Evolutionary conservation across 495 filamentous ascomycete genomes (phyloP).

Genomic region (Penicillium lagena): DNA sequence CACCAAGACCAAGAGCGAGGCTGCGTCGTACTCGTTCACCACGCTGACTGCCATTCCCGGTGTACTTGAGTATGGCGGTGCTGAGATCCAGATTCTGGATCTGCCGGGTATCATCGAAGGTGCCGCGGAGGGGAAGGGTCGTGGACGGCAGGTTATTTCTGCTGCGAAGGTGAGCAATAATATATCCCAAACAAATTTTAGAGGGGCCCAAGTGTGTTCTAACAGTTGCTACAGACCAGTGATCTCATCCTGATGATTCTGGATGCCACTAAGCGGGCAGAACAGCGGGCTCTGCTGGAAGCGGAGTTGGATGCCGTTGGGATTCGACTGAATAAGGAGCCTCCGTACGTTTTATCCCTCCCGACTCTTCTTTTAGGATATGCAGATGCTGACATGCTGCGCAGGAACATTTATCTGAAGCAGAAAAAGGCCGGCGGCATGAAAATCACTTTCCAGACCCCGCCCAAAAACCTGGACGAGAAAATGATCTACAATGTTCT

Average conservation of each 20-base stretch:
- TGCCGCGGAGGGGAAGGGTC: slow-evolving; percentile 90
- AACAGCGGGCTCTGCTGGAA: slow-evolving; percentile 86
- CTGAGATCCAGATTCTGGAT: slow-evolving; percentile 98
- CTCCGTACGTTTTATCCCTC: slow-evolving; percentile 55
- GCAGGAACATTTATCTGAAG: slow-evolving; percentile 97
- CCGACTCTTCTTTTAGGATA: background rate
- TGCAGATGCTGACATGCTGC: slow-evolving; percentile 9
- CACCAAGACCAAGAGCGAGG: slow-evolving; percentile 96
- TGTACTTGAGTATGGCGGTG: slow-evolving; percentile 95
- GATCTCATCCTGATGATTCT: slow-evolving; percentile 96
- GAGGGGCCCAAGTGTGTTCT: background rate
- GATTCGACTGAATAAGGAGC: slow-evolving; percentile 86
- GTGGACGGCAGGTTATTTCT: slow-evolving; percentile 94
- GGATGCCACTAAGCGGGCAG: slow-evolving; percentile 93
- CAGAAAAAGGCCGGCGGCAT: slow-evolving; percentile 93
- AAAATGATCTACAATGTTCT: slow-evolving; percentile 97
- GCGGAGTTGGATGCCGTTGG: slow-evolving; percentile 94
- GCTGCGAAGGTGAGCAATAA: slow-evolving; percentile 64
- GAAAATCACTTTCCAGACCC: slow-evolving; percentile 92
- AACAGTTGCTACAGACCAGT: slow-evolving; percentile 58
- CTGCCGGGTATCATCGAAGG: slow-evolving; percentile 98
- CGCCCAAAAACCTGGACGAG: slow-evolving; percentile 88
- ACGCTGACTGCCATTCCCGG: slow-evolving; percentile 97
- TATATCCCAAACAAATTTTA: background rate
- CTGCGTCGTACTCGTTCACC: slow-evolving; percentile 96